Evolutionary conservation across 1,284 basidiomycete genomes (phyloP).

Genomic region (Cryptococcus hybrid): DNA sequence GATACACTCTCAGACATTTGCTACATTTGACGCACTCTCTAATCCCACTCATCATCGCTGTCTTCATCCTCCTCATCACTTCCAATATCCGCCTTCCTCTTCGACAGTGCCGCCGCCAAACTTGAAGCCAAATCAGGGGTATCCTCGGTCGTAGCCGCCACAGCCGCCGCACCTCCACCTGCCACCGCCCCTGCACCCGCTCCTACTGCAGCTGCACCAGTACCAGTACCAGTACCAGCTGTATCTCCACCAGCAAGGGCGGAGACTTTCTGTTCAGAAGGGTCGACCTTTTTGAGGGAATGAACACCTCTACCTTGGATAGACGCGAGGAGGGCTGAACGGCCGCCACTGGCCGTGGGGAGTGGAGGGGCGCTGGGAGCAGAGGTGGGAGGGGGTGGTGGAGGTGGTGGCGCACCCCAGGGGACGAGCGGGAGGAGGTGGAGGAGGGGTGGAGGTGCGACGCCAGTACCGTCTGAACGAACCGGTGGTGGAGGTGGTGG

Average conservation of each 20-base stretch:
- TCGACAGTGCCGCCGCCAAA: slow-evolving; percentile 64
- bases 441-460: slow-evolving; percentile 33
- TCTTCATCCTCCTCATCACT: slow-evolving; percentile 88
- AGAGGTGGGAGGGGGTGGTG: slow-evolving; percentile 61
- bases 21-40: background rate
- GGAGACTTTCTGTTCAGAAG: slow-evolving; percentile 39
- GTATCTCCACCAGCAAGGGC: slow-evolving; percentile 54
- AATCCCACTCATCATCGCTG: slow-evolving; percentile 84
- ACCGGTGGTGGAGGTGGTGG: slow-evolving; percentile 16
- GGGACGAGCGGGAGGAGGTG: slow-evolving; percentile 60
- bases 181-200: slow-evolving; percentile 45
- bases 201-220: slow-evolving; percentile 44
- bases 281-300: slow-evolving; percentile 64
- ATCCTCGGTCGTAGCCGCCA: background rate
- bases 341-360: slow-evolving; percentile 46
- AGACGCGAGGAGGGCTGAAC: slow-evolving; percentile 63
- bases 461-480: slow-evolving; percentile 9
- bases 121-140: slow-evolving; percentile 63
- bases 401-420: slow-evolving; percentile 74
- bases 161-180: slow-evolving; percentile 46
- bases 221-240: slow-evolving; percentile 15
- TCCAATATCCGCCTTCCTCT: slow-evolving; percentile 85
- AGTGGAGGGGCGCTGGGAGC: slow-evolving; percentile 47
- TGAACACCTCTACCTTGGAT: slow-evolving; percentile 70
- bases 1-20: no score